phyloP scores from a whole-genome alignment of 1,284 basidiomycete species.

The Heterobasidion annosum region DNA sequence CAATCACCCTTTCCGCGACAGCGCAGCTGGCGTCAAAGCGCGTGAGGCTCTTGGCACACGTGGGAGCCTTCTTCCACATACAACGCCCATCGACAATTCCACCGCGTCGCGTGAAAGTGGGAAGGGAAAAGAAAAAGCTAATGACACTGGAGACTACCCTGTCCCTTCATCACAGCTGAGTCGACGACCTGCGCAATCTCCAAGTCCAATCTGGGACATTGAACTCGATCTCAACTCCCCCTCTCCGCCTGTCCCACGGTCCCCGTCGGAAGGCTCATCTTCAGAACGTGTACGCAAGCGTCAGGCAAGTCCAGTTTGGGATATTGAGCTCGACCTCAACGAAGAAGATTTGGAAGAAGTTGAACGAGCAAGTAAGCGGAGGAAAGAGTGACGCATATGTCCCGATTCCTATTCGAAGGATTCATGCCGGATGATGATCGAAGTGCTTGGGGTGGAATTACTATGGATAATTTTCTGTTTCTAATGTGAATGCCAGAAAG shows the following conservation, averaged over 20 bases:
- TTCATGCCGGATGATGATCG: too few species aligned
- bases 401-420: not conserved
- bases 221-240: constrained; percentile 35
- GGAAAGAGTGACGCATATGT: not conserved
- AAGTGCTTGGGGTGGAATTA: too few species aligned
- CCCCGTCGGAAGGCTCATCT: constrained; percentile 2
- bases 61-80: not conserved
- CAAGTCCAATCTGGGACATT: constrained; percentile 33
- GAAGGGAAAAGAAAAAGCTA: constrained; percentile 12
- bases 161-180: constrained; percentile 5
- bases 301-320: constrained; percentile 42
- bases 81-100: not conserved
- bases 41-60: not conserved
- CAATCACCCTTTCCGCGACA: constrained; percentile 67
- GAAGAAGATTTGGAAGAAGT: constrained; percentile 18
- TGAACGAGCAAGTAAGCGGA: not conserved
- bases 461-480: too few species aligned
- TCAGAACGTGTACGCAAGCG: constrained; percentile 14
- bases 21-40: constrained; percentile 20
- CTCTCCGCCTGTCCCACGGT: constrained; percentile 2
- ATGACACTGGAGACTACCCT: constrained; percentile 2
- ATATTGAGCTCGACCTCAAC: constrained; percentile 46
- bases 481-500: too few species aligned
- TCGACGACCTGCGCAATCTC: constrained; percentile 12
- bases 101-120: not conserved